Evolutionary conservation across 164 flowering plant genomes (phyloP).

Genomic region (Nymphaea thermarum): DNA sequence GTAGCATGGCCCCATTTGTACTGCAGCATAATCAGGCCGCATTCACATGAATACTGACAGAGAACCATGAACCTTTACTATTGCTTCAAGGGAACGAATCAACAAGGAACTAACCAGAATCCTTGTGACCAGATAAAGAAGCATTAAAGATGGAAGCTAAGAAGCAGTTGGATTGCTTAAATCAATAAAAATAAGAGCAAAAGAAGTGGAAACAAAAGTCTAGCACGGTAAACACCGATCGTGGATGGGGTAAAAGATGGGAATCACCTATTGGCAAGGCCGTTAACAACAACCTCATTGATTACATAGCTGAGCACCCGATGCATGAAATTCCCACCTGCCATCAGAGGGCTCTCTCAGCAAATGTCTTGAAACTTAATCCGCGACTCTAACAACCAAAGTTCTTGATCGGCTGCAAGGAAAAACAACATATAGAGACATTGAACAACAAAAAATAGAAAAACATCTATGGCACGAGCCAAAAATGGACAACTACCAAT

Average conservation of each 20-base stretch:
- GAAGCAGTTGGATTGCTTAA: neutral
- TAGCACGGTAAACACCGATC: neutral
- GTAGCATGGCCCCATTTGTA: neutral
- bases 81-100: constrained; percentile 17
- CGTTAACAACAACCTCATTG: constrained; percentile 48
- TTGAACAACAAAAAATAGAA: no score
- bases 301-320: constrained; percentile 50
- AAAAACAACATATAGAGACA: no score
- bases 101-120: constrained; percentile 9
- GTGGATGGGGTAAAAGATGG: neutral
- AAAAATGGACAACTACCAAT: no score
- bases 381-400: no score
- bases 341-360: constrained; percentile 20
- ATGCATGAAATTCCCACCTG: constrained; percentile 43
- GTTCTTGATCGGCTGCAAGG: no score
- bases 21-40: no score
- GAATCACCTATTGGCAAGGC: constrained; percentile 63
- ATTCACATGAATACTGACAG: no score
- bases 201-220: no score
- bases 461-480: no score
- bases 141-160: constrained; percentile 10
- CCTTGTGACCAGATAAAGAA: constrained; percentile 31
- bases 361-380: neutral
- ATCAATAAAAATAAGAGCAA: neutral
- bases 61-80: neutral